Conservation (phyloP, 495 filamentous ascomycete genomes). For the Penicillium waksmanii region DNA sequence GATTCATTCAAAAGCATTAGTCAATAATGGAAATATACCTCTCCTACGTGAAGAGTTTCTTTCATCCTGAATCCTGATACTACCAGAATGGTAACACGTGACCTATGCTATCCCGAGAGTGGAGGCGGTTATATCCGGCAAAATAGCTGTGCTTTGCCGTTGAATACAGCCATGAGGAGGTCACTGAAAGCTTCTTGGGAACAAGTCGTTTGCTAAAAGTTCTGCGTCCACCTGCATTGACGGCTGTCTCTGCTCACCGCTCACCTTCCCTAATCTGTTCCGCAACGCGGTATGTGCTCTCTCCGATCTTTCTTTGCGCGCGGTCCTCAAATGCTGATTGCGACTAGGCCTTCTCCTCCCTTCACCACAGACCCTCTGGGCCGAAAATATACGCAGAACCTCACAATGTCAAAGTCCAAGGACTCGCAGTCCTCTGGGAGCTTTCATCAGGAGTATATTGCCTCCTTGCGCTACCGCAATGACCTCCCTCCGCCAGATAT, state of each 20-base stretch:
- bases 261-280: not conserved
- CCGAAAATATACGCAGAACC: not conserved
- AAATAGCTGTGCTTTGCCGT: constrained; percentile 1
- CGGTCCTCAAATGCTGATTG: not conserved
- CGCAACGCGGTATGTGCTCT: not conserved
- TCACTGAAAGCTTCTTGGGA: not conserved
- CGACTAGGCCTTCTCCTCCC: not conserved
- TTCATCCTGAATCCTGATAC: no score
- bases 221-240: not conserved
- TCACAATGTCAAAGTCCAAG: constrained; percentile 42
- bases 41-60: not conserved
- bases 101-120: not conserved
- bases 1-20: constrained; percentile 3
- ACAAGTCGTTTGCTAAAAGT: not conserved
- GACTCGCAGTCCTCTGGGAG: constrained; percentile 57
- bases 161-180: not conserved
- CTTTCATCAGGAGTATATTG: constrained; percentile 95
- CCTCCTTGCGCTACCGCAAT: constrained; percentile 92
- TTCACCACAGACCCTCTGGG: not conserved
- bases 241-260: not conserved
- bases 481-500: constrained; percentile 88
- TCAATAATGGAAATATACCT: not conserved
- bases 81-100: not conserved
- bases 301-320: constrained; percentile 2
- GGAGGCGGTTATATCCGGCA: not conserved